Evolutionary conservation across 2,329 filamentous ascomycete species (phyloP).

Genomic region (Gyromitra esculenta): DNA sequence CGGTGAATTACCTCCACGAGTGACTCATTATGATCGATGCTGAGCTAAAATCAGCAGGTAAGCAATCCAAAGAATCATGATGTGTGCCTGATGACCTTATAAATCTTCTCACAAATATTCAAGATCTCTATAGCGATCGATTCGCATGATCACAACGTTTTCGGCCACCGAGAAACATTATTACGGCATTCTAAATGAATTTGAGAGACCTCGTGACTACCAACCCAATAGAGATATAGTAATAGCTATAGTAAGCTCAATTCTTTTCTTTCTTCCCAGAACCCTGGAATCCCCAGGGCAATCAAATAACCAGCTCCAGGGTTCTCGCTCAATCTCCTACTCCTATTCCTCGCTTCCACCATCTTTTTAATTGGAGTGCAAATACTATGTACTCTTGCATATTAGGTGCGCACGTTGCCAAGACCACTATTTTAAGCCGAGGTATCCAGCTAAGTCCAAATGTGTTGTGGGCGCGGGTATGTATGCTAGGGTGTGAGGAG

Average conservation of each 20-base stretch:
- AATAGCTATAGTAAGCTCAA: background rate
- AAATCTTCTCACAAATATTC: background rate
- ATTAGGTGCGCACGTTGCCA: conserved; percentile 18
- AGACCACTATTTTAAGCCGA: conserved; percentile 10
- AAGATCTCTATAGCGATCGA: conserved; percentile 4
- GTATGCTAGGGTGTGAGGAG: too few species aligned
- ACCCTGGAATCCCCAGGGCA: background rate
- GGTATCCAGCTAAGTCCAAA: background rate
- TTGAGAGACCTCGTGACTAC: conserved; percentile 22
- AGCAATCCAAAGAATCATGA: background rate
- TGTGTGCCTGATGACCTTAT: background rate
- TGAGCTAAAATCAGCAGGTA: too few species aligned
- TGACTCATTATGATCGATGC: conserved; percentile 13
- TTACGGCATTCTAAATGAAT: conserved; percentile 11
- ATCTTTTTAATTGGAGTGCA: background rate
- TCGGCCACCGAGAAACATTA: conserved; percentile 11
- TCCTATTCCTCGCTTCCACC: conserved; percentile 1
- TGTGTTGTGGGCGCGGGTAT: too few species aligned
- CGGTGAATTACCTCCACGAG: background rate
- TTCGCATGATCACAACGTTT: conserved; percentile 2
- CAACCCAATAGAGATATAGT: background rate
- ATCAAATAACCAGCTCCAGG: background rate
- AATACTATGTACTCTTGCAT: background rate
- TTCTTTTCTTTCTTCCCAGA: background rate
- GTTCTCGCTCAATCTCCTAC: background rate